phyloP scores from a whole-genome alignment of 805 yeast species.

The Candida chauliodis region DNA sequence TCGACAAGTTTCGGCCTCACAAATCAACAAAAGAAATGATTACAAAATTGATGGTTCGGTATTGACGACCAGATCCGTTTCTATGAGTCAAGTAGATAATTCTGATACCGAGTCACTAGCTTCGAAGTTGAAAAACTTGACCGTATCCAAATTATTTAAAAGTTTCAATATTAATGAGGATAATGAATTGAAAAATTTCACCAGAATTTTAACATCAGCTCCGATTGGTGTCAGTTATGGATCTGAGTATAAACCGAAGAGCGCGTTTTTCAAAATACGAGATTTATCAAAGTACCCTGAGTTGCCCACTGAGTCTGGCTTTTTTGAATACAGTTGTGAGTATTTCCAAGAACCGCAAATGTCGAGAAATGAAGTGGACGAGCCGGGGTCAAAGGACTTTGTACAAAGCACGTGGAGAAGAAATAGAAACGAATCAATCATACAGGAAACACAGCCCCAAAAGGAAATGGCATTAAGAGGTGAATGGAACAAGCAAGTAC shows the following conservation, averaged over 20 bases:
- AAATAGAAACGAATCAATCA: conserved; percentile 80
- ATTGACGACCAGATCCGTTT: conserved; percentile 25
- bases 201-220: conserved; percentile 34
- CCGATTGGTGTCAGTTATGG: conserved; percentile 36
- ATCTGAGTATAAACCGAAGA: conserved; percentile 49
- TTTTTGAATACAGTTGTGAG: conserved; percentile 76
- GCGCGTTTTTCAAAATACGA: conserved; percentile 50
- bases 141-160: conserved; percentile 34
- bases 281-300: conserved; percentile 34
- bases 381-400: conserved; percentile 87
- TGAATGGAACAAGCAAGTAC: conserved; percentile 69
- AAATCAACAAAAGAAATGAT: conserved; percentile 20
- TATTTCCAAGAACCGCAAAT: conserved; percentile 96
- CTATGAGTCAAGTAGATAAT: conserved; percentile 17
- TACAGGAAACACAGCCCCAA: conserved; percentile 86
- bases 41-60: conserved; percentile 27
- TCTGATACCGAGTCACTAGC: conserved; percentile 25
- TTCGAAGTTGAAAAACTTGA: conserved; percentile 28
- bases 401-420: conserved; percentile 84
- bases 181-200: conserved; percentile 33
- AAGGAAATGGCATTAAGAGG: conserved; percentile 80
- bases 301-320: conserved; percentile 57
- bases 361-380: conserved; percentile 79
- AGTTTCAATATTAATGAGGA: conserved; percentile 40
- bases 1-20: conserved; percentile 19